Percentiles rank a stretch among this genome's conserved stretches.
Conservation (phyloP, 495 filamentous ascomycete species). For the Neurospora tetrasperma region DNA sequence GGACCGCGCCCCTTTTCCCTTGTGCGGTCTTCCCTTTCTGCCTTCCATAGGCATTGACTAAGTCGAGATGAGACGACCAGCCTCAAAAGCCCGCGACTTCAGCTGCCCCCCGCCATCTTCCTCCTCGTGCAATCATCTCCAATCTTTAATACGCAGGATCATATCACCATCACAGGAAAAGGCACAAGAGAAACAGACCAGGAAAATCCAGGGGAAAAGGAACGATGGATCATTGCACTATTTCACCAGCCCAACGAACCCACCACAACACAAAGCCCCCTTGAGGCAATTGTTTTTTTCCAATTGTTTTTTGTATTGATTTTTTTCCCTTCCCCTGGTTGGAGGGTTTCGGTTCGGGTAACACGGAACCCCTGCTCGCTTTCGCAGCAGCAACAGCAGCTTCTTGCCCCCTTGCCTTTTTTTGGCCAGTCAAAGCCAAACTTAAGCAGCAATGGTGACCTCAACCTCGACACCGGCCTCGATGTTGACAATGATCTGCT, state of each 20-base stretch:
- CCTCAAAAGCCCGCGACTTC: neutral
- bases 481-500: conserved; percentile 99
- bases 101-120: neutral
- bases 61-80: neutral
- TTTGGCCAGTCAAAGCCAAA: neutral
- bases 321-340: neutral
- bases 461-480: conserved; percentile 99
- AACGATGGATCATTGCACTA: neutral
- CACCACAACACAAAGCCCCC: neutral
- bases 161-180: neutral
- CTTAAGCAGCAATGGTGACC: conserved; percentile 97
- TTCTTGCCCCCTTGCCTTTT: neutral
- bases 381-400: neutral
- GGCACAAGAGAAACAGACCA: neutral
- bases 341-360: neutral
- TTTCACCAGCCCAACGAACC: neutral
- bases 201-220: neutral
- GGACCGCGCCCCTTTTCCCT: neutral
- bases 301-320: conserved; percentile 1
- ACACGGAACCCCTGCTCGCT: neutral
- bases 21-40: neutral
- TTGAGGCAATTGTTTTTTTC: neutral
- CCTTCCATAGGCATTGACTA: neutral
- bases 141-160: neutral
- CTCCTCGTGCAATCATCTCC: neutral